Evolutionary conservation across 1,139 yeast genomes (phyloP).

Genomic region (Pichia sp.): DNA sequence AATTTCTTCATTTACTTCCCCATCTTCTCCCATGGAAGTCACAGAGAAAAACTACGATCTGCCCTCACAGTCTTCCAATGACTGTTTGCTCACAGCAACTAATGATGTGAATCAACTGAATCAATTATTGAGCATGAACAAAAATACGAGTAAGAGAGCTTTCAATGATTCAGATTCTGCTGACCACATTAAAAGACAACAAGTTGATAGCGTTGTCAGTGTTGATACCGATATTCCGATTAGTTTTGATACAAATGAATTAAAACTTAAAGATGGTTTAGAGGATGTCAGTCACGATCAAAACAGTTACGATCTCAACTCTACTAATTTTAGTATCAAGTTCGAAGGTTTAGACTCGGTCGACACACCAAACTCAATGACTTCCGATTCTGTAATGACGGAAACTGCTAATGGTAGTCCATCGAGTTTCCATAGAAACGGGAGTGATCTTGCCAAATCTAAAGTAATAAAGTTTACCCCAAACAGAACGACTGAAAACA

Average conservation of each 20-base stretch:
- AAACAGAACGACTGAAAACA: slow-evolving; percentile 14
- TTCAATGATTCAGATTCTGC: neutral
- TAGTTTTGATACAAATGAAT: neutral
- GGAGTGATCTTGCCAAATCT: slow-evolving; percentile 4
- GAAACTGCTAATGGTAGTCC: slow-evolving; percentile 3
- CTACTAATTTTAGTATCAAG: neutral
- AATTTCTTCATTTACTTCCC: slow-evolving; percentile 2
- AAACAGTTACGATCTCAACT: neutral
- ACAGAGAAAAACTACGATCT: neutral
- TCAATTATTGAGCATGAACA: neutral
- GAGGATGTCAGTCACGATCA: neutral
- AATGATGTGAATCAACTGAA: neutral
- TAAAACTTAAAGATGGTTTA: neutral
- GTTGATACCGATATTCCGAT: neutral
- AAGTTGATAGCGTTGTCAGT: neutral
- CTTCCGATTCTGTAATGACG: neutral
- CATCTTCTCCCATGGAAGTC: neutral
- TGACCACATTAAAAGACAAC: slow-evolving; percentile 1
- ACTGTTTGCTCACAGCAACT: neutral
- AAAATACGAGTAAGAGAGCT: neutral
- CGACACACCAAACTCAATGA: neutral
- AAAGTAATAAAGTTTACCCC: slow-evolving; percentile 15
- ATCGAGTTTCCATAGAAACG: neutral
- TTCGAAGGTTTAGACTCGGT: neutral
- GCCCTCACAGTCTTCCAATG: slow-evolving; percentile 3